Base-by-base conservation (phyloP, 2,329 filamentous ascomycete species). In the Ophidiomyces ophidiicola region DNA sequence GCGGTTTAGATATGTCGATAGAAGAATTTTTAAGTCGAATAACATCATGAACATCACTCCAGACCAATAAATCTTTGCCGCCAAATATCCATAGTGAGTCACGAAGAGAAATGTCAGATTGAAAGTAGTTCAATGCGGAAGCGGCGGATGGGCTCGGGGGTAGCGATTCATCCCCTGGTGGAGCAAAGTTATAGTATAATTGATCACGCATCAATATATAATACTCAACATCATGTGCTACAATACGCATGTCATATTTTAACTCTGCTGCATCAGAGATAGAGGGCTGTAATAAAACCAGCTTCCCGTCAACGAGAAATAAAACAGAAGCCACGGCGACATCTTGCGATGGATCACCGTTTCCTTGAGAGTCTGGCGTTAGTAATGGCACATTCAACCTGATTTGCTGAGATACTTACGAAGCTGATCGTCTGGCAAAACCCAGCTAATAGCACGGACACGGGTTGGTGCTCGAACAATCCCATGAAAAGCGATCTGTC, bases 161-260 rank as follows among this genome's bases (percentile, higher is more conserved):
- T 21, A 66, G 50, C 6, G 60, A 57, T 31, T 68, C 67, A 42
- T 70, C 67, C n/a, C 59, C 48, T 14, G 62, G 60, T 19, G 61
- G 61, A 8, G 63, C 60, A 45, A 71, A 66, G 45, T 62, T 65
- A 50, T 62, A 66, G 6, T 58, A 63, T 14, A 63, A 76, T 52
- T 92, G 82, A 54, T 98, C 90, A 47, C 87, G 78, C 76, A 92
- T 92, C 51, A 90, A 76, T 39, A 80, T 80, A 57, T 94, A 94
- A 53, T 90, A 96, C 58, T 98, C 90, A 28, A 96, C 86, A 52
- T 93, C 92, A 52, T 94, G 85, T 8, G 87, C 86, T 54, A 98
- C 81, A 43, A 96, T 81, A 6, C 87, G 81, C 90, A 98, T 98
- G 55, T 96, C 88, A 55, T 98, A 98, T 64, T 94, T 96, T 36